Evolutionary conservation across 768 basidiomycete genomes (phyloP).

Genomic region (Trametes coccinea): DNA sequence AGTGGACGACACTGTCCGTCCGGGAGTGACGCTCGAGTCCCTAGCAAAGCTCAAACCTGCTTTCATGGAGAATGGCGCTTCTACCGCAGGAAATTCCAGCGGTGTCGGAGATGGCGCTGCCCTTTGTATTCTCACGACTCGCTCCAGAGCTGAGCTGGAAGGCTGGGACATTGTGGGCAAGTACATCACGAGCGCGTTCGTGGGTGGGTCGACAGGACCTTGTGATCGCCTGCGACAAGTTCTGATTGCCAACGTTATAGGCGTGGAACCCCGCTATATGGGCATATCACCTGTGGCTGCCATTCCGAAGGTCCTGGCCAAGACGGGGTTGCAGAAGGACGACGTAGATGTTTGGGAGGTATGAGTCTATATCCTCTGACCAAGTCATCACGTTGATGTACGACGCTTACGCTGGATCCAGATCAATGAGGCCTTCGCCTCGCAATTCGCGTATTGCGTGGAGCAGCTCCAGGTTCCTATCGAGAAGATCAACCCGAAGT

Average conservation of each 20-base stretch:
- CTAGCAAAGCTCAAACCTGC: slow-evolving; percentile 81
- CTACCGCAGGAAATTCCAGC: slow-evolving; percentile 83
- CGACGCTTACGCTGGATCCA: slow-evolving; percentile 28
- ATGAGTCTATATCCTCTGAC: neutral
- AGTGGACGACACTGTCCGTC: slow-evolving; percentile 85
- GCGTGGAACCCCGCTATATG: slow-evolving; percentile 78
- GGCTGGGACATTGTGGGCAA: slow-evolving; percentile 82
- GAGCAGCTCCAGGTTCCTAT: slow-evolving; percentile 76
- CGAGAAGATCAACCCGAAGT: slow-evolving; percentile 86
- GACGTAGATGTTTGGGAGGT: slow-evolving; percentile 82
- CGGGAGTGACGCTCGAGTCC: slow-evolving; percentile 76
- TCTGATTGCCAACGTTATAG: slow-evolving; percentile 36
- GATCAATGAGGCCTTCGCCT: slow-evolving; percentile 92
- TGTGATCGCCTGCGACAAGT: neutral
- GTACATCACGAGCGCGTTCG: slow-evolving; percentile 75
- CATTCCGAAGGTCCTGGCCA: slow-evolving; percentile 65
- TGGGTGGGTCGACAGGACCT: slow-evolving; percentile 49
- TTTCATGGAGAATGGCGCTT: slow-evolving; percentile 78
- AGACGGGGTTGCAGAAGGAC: slow-evolving; percentile 62
- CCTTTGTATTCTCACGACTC: slow-evolving; percentile 77
- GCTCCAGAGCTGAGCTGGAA: slow-evolving; percentile 71
- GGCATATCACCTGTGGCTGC: slow-evolving; percentile 74
- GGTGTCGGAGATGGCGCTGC: slow-evolving; percentile 94
- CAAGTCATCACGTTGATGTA: no score
- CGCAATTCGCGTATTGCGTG: slow-evolving; percentile 91